Base-by-base conservation (phyloP, 2,329 filamentous ascomycete species). In the Cordyceps farinosa region DNA sequence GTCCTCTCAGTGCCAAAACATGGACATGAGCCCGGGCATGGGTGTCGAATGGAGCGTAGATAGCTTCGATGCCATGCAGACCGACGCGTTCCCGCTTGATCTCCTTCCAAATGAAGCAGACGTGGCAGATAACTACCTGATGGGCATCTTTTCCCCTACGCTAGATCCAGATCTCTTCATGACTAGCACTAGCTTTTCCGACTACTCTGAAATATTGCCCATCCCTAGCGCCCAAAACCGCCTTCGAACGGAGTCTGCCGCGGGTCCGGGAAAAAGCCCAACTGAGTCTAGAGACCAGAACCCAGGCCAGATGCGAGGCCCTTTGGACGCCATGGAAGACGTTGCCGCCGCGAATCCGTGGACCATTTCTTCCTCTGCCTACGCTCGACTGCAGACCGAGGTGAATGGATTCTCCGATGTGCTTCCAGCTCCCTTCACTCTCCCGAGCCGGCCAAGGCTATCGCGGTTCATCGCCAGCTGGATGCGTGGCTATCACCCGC, bases 391-490 rank as follows among this genome's bases (percentile, higher is more conserved):
- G 17, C 58, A 62, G 9, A 11, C 53, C 8, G 55, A 65, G 13
- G 56, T 68, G 15, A 55, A 61, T 17, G 36, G 36, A 15, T 64
- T 68, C 55, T 53, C 51, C n/a, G 32, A 75, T 65, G 72, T 79
- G 57, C 75, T 82, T 50, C 79, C 79, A 10, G 76, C 76, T 60
- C 74, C 73, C 1, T 83, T 82, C 65, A 71, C 76, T 32, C 75
- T 80, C n/a, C 80, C 80, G 4, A 80, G 80, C 22, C 75, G 77
- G 38, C 78, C 82, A 69, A 75, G 77, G 0, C 67, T 83, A 38
- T 80, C 78, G 47, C 74, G 80, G 11, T 82, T 80, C 64, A 74
- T 82, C 64, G 79, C 80, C n/a, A 78, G 78, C 11, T 83, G 82
- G 69, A 77, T 82, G 50, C 80, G 80, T 61, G 79, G 80, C 13